A percentile compares a stretch with the other conserved stretches of the same genome.
Evolutionary conservation across 495 filamentous ascomycete genomes (phyloP).

Genomic region (Cercophora scortea): DNA sequence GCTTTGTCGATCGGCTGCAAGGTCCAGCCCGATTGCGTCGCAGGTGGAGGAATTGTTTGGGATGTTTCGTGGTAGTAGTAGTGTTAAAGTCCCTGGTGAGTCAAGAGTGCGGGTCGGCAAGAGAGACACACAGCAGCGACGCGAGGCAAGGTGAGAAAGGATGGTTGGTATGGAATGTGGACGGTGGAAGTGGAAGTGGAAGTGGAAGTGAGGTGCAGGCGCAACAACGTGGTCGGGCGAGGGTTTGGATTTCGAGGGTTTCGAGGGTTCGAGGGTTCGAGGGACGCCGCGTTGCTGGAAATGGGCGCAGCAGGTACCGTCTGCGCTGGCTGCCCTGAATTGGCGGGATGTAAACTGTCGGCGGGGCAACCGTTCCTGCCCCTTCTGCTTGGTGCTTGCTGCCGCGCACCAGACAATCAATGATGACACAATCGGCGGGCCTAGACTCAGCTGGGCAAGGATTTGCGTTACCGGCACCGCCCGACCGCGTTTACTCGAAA

Average conservation of each 20-base stretch:
- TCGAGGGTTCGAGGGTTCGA: background rate
- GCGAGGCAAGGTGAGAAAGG: too few relatives aligned
- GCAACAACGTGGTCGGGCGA: too few relatives aligned
- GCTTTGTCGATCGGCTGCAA: too few relatives aligned
- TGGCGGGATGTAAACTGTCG: constrained; percentile 25
- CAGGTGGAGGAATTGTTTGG: too few relatives aligned
- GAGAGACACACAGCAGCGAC: too few relatives aligned
- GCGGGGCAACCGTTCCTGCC: constrained; percentile 22
- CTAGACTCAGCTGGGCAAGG: background rate
- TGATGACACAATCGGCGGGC: constrained; percentile 15
- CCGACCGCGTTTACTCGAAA: background rate
- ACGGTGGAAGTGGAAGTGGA: too few relatives aligned
- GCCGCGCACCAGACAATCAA: background rate
- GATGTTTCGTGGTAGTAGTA: too few relatives aligned
- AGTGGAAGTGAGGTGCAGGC: too few relatives aligned
- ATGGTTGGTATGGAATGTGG: too few relatives aligned
- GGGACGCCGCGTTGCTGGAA: background rate
- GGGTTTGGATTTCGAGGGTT: background rate
- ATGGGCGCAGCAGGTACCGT: background rate
- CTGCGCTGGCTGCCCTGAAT: background rate
- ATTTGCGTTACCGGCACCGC: background rate
- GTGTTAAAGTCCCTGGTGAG: too few relatives aligned
- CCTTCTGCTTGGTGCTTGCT: background rate
- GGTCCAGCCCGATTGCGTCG: too few relatives aligned
- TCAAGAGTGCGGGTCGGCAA: too few relatives aligned